A percentile compares a stretch with the other conserved stretches of the same genome.
These are phyloP conservation scores for Sclerotinia spermophila DNA, from an alignment of 2,329 filamentous ascomycete species.

Conservation along the genomic window DNA sequence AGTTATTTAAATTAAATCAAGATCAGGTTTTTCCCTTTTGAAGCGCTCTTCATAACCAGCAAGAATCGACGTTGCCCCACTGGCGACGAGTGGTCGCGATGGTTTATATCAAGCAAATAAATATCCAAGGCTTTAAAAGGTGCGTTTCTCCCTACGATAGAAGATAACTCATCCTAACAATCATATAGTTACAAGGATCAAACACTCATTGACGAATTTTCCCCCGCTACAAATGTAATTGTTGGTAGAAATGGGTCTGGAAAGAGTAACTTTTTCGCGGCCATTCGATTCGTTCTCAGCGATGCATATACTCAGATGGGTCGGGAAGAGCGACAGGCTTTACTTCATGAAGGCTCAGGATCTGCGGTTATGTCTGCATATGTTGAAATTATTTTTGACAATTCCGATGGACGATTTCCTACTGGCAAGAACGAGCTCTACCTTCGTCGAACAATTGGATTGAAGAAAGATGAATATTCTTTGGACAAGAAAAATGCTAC, in stretches of 20 bases:
- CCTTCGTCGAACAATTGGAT: slow-evolving; percentile 86
- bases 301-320: slow-evolving; percentile 97
- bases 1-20: background rate
- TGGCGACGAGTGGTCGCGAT: slow-evolving; percentile 34
- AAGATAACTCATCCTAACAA: slow-evolving; percentile 20
- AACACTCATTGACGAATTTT: slow-evolving; percentile 97
- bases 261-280: slow-evolving; percentile 99
- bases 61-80: slow-evolving; percentile 21
- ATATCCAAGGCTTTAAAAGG: slow-evolving; percentile 99
- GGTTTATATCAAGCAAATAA: slow-evolving; percentile 99
- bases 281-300: slow-evolving; percentile 95
- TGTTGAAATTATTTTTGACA: slow-evolving; percentile 98
- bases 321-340: slow-evolving; percentile 88
- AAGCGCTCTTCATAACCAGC: slow-evolving; percentile 9
- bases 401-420: slow-evolving; percentile 90
- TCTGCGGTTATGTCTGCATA: slow-evolving; percentile 99
- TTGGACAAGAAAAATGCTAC: slow-evolving; percentile 95
- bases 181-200: slow-evolving; percentile 91
- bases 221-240: slow-evolving; percentile 94
- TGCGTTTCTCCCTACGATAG: slow-evolving; percentile 41
- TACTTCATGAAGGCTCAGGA: slow-evolving; percentile 96
- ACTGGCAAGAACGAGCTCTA: slow-evolving; percentile 89
- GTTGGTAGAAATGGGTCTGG: slow-evolving; percentile 98
- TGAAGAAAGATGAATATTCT: slow-evolving; percentile 98
- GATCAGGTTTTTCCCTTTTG: background rate